phyloP scores from a whole-genome alignment of 1,284 basidiomycete genomes.

The Megacollybia platyphylla region DNA sequence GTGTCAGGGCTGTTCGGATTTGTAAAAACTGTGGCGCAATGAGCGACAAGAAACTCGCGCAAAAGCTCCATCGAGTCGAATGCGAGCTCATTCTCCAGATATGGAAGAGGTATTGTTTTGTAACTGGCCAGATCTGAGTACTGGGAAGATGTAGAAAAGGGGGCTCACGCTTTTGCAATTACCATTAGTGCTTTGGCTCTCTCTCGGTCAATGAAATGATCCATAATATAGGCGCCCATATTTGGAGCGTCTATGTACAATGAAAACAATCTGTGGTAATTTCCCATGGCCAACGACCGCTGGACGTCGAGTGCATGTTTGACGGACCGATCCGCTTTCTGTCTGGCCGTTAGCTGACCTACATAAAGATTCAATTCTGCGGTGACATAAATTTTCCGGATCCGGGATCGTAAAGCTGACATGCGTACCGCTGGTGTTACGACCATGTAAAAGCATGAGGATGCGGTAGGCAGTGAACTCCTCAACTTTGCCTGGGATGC shows the following conservation, averaged over 20 bases:
- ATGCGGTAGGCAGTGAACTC: conserved; percentile 98
- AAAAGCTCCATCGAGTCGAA: conserved; percentile 64
- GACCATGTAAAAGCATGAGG: conserved; percentile 89
- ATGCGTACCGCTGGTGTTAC: conserved; percentile 79
- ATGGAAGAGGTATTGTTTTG: conserved; percentile 61
- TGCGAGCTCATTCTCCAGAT: conserved; percentile 73
- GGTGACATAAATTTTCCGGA: conserved; percentile 5
- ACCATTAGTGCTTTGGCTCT: conserved; percentile 77
- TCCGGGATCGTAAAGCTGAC: conserved; percentile 6
- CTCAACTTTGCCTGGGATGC: conserved; percentile 80
- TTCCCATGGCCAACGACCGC: conserved; percentile 80
- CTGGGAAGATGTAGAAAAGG: conserved; percentile 1
- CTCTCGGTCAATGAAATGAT: conserved; percentile 94
- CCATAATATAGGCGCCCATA: conserved; percentile 99
- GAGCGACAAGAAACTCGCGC: conserved; percentile 59
- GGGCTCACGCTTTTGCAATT: conserved; percentile 82
- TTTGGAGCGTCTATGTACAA: conserved; percentile 82
- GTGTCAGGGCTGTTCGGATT: conserved; percentile 46
- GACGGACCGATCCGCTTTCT: conserved; percentile 74
- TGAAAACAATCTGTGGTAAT: conserved; percentile 88
- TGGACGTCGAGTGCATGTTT: conserved; percentile 86
- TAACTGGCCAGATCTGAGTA: conserved; percentile 41
- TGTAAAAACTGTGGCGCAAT: conserved; percentile 61
- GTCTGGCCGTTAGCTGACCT: conserved; percentile 86
- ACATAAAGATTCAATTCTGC: conserved; percentile 91